Conservation (phyloP, 2,329 filamentous ascomycete genomes). For the Blastomyces parvus region DNA sequence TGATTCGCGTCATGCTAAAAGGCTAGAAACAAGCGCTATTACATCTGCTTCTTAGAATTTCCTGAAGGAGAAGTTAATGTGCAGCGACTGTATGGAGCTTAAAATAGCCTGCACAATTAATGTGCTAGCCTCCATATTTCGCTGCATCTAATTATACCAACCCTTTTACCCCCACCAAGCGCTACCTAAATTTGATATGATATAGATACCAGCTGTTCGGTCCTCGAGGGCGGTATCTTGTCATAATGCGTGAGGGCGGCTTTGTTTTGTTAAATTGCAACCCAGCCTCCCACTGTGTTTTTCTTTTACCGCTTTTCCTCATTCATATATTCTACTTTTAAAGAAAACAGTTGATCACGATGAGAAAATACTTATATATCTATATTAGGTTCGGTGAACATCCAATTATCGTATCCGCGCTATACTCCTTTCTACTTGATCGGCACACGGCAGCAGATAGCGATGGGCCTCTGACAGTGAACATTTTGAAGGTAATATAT, state of each 20-base stretch:
- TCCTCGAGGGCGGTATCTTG: background rate
- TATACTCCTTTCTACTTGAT: constrained; percentile 42
- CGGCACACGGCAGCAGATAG: constrained; percentile 41
- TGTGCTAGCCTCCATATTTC: constrained; percentile 5
- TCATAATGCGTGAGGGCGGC: background rate
- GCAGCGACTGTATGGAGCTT: constrained; percentile 10
- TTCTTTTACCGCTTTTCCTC: background rate
- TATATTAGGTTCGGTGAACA: constrained; percentile 41
- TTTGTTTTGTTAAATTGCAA: background rate
- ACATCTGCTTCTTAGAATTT: constrained; percentile 10
- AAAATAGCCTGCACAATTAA: constrained; percentile 7
- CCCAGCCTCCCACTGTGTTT: background rate
- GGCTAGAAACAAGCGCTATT: constrained; percentile 24
- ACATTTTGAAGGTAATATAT: constrained; percentile 37
- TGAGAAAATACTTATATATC: constrained; percentile 22
- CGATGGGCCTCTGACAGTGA: constrained; percentile 36
- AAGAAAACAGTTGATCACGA: background rate
- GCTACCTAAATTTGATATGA: background rate
- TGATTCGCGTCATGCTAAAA: constrained; percentile 16
- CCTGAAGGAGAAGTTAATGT: background rate
- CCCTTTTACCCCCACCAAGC: background rate
- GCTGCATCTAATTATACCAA: constrained; percentile 8
- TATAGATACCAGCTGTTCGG: background rate
- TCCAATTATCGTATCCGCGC: constrained; percentile 37
- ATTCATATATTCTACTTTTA: background rate